These are phyloP conservation scores for Trichoderma oligosporum DNA, from an alignment of 2,329 filamentous ascomycete genomes.

Conservation along the genomic window DNA sequence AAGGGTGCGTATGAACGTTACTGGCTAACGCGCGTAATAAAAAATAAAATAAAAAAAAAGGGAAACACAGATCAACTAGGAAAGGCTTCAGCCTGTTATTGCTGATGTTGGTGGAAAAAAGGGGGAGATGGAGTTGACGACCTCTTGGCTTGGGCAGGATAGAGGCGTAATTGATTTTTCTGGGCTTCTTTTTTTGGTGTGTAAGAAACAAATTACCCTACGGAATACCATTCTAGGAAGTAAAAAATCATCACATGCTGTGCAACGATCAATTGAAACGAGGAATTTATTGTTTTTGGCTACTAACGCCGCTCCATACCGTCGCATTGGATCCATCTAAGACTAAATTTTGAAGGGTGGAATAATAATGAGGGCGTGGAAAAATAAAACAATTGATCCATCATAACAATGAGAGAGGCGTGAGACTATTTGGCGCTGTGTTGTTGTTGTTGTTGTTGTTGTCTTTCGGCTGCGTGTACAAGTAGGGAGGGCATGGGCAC, in stretches of 20 bases:
- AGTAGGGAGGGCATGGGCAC: conserved; percentile 9
- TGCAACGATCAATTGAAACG: not conserved
- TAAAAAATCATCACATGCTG: conserved; percentile 11
- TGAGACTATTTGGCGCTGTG: conserved; percentile 1
- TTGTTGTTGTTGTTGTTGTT: not conserved
- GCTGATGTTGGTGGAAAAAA: not conserved
- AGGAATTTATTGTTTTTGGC: not conserved
- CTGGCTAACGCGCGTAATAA: conserved; percentile 4
- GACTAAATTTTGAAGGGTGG: conserved; percentile 1
- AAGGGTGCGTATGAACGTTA: too few relatives aligned
- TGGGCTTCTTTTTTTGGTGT: not conserved
- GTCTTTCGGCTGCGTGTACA: not conserved
- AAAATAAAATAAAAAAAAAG: not conserved
- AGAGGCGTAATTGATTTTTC: not conserved
- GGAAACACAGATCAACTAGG: too few relatives aligned
- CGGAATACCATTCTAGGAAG: conserved; percentile 10
- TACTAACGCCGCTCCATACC: conserved; percentile 3
- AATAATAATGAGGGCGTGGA: not conserved
- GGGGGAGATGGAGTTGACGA: not conserved
- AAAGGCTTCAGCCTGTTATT: not conserved
- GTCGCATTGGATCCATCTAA: conserved; percentile 1
- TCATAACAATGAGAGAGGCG: not conserved
- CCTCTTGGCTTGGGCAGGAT: not conserved
- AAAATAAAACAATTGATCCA: conserved; percentile 2
- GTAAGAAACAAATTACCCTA: not conserved